phyloP scores from a whole-genome alignment of 352 stramenopile genomes.

The Phytophthora hibernalis region DNA sequence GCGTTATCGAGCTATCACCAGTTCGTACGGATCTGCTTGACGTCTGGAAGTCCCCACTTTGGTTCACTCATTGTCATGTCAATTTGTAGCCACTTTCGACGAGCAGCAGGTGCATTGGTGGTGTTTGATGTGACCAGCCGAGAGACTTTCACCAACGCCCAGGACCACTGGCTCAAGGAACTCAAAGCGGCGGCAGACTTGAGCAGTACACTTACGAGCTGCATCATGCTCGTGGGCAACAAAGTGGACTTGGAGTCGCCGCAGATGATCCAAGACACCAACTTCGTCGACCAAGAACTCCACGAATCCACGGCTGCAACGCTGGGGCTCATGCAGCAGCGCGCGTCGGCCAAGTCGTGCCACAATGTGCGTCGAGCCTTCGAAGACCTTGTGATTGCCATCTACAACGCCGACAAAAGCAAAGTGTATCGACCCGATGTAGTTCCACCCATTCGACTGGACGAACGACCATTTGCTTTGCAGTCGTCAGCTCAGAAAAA shows the following conservation, averaged over 20 bases:
- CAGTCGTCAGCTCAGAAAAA: constrained; percentile 9
- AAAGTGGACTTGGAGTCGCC: constrained; percentile 67
- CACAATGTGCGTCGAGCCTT: constrained; percentile 73
- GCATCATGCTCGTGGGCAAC: constrained; percentile 84
- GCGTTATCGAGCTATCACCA: constrained; percentile 85
- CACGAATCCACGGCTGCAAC: constrained; percentile 53
- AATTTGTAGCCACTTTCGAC: constrained; percentile 68
- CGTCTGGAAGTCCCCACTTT: neutral
- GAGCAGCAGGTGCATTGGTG: constrained; percentile 71
- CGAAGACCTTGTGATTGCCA: constrained; percentile 73
- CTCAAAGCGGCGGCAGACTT: constrained; percentile 68
- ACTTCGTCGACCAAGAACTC: constrained; percentile 43
- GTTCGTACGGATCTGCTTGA: constrained; percentile 52
- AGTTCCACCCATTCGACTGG: constrained; percentile 46
- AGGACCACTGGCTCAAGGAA: constrained; percentile 78
- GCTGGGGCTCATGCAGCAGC: constrained; percentile 56
- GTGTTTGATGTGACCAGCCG: constrained; percentile 82
- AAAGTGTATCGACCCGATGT: constrained; percentile 51
- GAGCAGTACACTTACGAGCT: constrained; percentile 68
- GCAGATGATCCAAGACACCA: constrained; percentile 4
- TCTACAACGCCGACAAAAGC: constrained; percentile 70
- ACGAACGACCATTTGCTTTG: constrained; percentile 21
- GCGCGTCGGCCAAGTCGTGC: constrained; percentile 75
- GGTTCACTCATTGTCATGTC: neutral
- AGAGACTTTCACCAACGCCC: constrained; percentile 73